Base-by-base conservation (phyloP, 140 eudicot genomes). In the Erigeron philadelphicus region DNA sequence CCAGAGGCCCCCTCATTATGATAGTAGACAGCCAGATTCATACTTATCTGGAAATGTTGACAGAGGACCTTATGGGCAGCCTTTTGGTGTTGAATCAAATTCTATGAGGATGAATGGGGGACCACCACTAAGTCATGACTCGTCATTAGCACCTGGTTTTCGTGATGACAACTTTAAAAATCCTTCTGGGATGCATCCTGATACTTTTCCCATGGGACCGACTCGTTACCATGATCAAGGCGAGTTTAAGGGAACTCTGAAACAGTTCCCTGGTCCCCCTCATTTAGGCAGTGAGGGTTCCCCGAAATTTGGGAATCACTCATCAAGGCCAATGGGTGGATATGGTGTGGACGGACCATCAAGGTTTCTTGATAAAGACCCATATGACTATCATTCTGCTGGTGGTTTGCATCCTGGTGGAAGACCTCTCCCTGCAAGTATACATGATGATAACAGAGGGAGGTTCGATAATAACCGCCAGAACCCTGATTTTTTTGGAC, bases 141-240 rank as follows among this genome's bases (percentile, higher is more conserved):
- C 75, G 7, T 21, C 81, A 7, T 66, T 81, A 57, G 77, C 74
- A 49, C 67, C 78, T 61, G 85, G 74, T 41, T 68, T 72, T 41
- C 79, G 73, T n/a, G 95, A 81, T 77, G 86, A 83, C 59, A 82
- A 83, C 43, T 70, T 72, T 68, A 90, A 78, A 80, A 64, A 61
- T 44, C 15, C 72, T 21, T 57, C 75, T 8, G 84, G 79, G 53
- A 88, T 76, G 68, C 81, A 53, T 76, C 61, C 80, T 61, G 79
- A 81, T 70, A 71, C 67, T 19, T 85, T 83, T 73, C 63, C 84
- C 10, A 59, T 67, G 71, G 87, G 74, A 19, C 79, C 80, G 17
- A 25, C 72, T 40, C 80, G 81, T 55, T 74, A 75, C 47, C 72
- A 45, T 64, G 87, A 74, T 50, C 84, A 63, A 71, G 76, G 83